These are phyloP conservation scores for Kandelia obovata DNA, from an alignment of 345 rosid genomes.

Conservation along the genomic window DNA sequence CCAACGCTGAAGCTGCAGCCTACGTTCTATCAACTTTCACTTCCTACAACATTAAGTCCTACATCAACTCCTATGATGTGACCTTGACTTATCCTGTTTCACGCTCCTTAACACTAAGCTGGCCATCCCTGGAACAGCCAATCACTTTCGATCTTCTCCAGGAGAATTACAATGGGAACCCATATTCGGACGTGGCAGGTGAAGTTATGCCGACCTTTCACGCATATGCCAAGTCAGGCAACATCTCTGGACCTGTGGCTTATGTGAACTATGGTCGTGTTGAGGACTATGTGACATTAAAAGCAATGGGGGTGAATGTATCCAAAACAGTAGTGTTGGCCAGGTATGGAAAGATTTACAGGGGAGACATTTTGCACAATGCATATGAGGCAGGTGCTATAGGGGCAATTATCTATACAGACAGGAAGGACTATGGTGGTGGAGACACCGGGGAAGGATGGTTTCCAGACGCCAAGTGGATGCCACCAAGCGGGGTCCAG, in stretches of 20 bases:
- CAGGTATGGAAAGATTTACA: slow-evolving; percentile 59
- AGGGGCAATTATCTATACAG: slow-evolving; percentile 61
- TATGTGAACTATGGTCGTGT: slow-evolving; percentile 74
- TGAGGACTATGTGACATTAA: slow-evolving; percentile 49
- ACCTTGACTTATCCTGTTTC: slow-evolving; percentile 64
- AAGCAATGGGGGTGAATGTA: slow-evolving; percentile 46
- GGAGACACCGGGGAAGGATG: slow-evolving; percentile 41
- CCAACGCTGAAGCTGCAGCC: slow-evolving; percentile 71
- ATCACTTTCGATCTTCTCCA: slow-evolving; percentile 43
- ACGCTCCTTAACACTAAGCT: slow-evolving; percentile 48
- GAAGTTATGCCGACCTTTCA: slow-evolving; percentile 73
- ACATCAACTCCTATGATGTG: slow-evolving; percentile 50
- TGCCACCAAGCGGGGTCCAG: slow-evolving; percentile 88
- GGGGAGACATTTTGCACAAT: slow-evolving; percentile 74
- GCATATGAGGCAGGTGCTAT: slow-evolving; percentile 61
- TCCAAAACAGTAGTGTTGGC: slow-evolving; percentile 52
- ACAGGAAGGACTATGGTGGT: slow-evolving; percentile 69
- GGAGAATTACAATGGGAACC: slow-evolving; percentile 56
- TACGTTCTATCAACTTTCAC: slow-evolving; percentile 49
- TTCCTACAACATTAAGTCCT: slow-evolving; percentile 41
- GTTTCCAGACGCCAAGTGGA: slow-evolving; percentile 64
- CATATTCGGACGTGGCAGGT: slow-evolving; percentile 52
- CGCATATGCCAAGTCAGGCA: slow-evolving; percentile 77
- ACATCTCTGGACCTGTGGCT: slow-evolving; percentile 47
- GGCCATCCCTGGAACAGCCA: slow-evolving; percentile 25